phyloP scores from a whole-genome alignment of 495 filamentous ascomycete species.

The Penicillium soppii region DNA sequence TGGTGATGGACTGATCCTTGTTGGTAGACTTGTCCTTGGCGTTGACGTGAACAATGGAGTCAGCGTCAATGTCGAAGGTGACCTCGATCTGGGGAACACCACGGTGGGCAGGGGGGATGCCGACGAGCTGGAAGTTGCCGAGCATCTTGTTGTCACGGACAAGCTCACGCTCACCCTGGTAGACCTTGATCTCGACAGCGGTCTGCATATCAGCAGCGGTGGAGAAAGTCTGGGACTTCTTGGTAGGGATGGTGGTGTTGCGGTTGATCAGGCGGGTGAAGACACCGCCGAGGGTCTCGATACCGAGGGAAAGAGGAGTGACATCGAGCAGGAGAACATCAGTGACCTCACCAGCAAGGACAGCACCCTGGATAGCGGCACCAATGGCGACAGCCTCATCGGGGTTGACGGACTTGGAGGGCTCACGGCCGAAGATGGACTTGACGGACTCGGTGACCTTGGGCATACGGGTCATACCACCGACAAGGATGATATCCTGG shows the following conservation, averaged over 20 bases:
- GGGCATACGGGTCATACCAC: conserved; percentile 99
- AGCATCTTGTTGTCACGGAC: conserved; percentile 99
- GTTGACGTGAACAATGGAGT: conserved; percentile 97
- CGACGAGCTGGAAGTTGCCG: conserved; percentile 99
- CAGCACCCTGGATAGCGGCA: conserved; percentile 96
- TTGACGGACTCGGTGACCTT: conserved; percentile 98
- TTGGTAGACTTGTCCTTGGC: conserved; percentile 99
- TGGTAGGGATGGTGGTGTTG: conserved; percentile 99
- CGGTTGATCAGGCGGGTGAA: conserved; percentile 99
- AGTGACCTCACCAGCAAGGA: conserved; percentile 94
- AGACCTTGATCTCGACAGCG: conserved; percentile 99
- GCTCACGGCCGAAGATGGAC: conserved; percentile 95
- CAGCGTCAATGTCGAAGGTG: conserved; percentile 98
- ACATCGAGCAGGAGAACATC: conserved; percentile 96
- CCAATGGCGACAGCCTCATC: conserved; percentile 99
- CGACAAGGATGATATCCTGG: conserved; percentile 97
- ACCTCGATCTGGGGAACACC: conserved; percentile 98
- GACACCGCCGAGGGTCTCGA: conserved; percentile 98
- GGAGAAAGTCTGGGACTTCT: conserved; percentile 99
- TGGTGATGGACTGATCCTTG: conserved; percentile 99
- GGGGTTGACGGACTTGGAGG: conserved; percentile 98
- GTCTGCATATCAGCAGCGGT: conserved; percentile 99
- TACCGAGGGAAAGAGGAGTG: conserved; percentile 96
- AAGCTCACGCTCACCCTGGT: conserved; percentile 99
- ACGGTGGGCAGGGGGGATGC: conserved; percentile 95